Conservation (phyloP, 1,284 basidiomycete genomes). For the Ceratobasidium sp. region DNA sequence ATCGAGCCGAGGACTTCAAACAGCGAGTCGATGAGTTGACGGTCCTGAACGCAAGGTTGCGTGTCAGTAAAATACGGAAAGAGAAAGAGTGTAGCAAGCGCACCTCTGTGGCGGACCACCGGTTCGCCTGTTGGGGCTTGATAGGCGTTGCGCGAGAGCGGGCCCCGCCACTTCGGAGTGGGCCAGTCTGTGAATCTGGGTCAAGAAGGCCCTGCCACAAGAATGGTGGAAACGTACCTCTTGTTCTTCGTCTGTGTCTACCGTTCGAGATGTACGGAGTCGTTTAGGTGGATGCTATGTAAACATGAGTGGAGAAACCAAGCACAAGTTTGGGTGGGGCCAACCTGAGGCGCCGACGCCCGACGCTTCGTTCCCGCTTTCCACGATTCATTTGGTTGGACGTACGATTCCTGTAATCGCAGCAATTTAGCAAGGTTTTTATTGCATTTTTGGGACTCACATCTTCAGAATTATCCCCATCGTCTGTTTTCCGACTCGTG, state of each 20-base stretch:
- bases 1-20: slow-evolving; percentile 40
- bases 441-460: background rate
- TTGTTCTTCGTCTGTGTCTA: slow-evolving; percentile 30
- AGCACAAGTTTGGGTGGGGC: background rate
- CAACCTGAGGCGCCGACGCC: slow-evolving; percentile 4
- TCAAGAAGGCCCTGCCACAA: background rate
- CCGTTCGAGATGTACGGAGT: slow-evolving; percentile 20
- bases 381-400: slow-evolving; percentile 34
- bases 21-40: slow-evolving; percentile 42
- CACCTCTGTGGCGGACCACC: slow-evolving; percentile 30
- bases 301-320: background rate
- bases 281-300: slow-evolving; percentile 24
- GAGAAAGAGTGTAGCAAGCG: background rate
- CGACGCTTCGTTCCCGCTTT: slow-evolving; percentile 37
- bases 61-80: background rate
- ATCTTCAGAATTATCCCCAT: slow-evolving; percentile 43
- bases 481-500: slow-evolving; percentile 33
- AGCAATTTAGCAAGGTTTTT: background rate
- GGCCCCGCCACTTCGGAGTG: slow-evolving; percentile 36
- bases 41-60: background rate
- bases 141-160: slow-evolving; percentile 38
- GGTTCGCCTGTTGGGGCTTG: slow-evolving; percentile 41
- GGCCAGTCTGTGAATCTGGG: slow-evolving; percentile 6
- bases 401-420: slow-evolving; percentile 29
- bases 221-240: slow-evolving; percentile 3